Conservation (phyloP, 2,329 filamentous ascomycete species). For the Fusarium compactum region DNA sequence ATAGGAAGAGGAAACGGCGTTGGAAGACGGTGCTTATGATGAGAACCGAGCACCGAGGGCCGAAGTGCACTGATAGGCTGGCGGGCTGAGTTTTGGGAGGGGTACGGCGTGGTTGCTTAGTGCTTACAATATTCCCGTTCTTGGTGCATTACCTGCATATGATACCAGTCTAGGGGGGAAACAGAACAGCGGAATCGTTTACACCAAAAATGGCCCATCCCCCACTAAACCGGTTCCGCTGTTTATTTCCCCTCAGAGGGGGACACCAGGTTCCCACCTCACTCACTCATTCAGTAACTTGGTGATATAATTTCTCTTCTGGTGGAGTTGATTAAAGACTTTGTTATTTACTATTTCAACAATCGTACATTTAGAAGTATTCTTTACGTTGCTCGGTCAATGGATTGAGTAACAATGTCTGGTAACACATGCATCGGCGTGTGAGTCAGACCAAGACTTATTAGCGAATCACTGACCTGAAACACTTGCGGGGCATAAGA, state of each 20-base stretch:
- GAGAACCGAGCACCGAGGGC: background rate
- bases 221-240: background rate
- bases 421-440: background rate
- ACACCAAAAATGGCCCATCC: too few relatives aligned
- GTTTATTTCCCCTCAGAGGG: fast-evolving
- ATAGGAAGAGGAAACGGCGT: background rate
- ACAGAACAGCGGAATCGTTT: background rate
- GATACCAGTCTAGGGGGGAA: background rate
- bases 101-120: background rate
- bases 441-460: background rate
- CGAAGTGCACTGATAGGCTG: background rate
- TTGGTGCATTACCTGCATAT: background rate
- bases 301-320: too few relatives aligned
- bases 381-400: background rate
- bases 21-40: background rate
- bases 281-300: background rate
- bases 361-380: fast-evolving
- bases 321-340: background rate
- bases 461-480: background rate
- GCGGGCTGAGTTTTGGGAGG: background rate
- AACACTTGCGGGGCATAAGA: background rate
- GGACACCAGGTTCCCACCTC: too few relatives aligned
- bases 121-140: background rate
- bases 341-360: background rate
- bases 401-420: background rate